Evolutionary conservation across 495 filamentous ascomycete species (phyloP), one percentile per base, ranked within the genome.

Genomic region (Hyaloscypha finlandica): DNA sequence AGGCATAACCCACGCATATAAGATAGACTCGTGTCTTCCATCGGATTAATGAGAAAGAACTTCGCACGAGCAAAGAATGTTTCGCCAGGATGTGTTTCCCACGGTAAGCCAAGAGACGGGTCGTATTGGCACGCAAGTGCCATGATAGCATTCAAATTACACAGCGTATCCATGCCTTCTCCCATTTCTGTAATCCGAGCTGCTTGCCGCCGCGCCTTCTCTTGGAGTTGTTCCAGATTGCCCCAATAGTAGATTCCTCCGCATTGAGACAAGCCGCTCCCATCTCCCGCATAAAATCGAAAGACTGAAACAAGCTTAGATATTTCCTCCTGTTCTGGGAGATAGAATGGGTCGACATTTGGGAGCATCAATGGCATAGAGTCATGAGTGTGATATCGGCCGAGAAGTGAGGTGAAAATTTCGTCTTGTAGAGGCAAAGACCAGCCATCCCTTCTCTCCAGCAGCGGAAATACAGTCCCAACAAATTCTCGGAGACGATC

Each of bases 191-290:
- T 48, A 12, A 48, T 48, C 0, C 42, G 42, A 48, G 8, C 30
- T 16, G 45, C 45, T 32, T 64, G 29, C 19, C 59, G 29, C 9
- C 45, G 45, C 6, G 45, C 60, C n/a, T 63, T 11, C 8, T 53
- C 25, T 31, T 63, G 61, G n/a, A 71, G 9, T 16, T 62, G n/a
- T 25, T 73, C 62, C 0, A 71, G 61, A 20, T 77, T 67, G 20
- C 77, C 77, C 76, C 77, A 81, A 67, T 68, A 81, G 56, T 75
- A 73, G 52, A 75, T 74, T 60, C 79, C 79, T 57, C 79, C 79
- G 35, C 71, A 71, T 16, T 14, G 42, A 5, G 58, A 16, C 45
- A 66, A 73, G 19, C 39, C 31, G 63, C 62, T 70, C 25, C 74
- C 75, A n/a, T 78, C 77, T 57, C 73, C 71, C 65, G 78, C 65